These are phyloP conservation scores for Rhodotorula mucilaginosa DNA, from an alignment of 1,284 basidiomycete species.

Conservation along the genomic window DNA sequence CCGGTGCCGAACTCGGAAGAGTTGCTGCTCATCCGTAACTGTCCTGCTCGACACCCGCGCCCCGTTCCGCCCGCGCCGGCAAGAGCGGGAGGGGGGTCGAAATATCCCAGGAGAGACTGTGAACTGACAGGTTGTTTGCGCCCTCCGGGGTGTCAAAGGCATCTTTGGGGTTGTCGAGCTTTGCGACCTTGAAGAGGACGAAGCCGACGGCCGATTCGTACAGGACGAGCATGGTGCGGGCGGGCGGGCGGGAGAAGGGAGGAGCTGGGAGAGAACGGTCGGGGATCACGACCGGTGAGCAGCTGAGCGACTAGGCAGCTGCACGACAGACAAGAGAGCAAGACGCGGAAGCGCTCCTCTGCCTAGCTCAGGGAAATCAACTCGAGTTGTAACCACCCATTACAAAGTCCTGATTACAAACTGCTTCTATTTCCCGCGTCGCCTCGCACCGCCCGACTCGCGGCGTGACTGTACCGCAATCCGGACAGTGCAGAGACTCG, in stretches of 20 bases:
- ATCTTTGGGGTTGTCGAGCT: conserved; percentile 73
- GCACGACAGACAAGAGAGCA: background rate
- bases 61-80: background rate
- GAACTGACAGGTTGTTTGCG: conserved; percentile 73
- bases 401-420: no score
- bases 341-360: background rate
- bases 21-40: no score
- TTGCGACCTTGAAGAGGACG: conserved; percentile 95
- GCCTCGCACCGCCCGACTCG: no score
- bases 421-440: no score
- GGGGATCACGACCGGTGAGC: background rate
- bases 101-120: background rate
- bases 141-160: conserved; percentile 88
- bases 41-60: background rate
- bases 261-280: no score
- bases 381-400: no score
- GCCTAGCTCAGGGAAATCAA: no score
- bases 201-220: conserved; percentile 74
- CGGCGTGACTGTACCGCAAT: no score
- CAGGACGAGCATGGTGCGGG: conserved; percentile 52
- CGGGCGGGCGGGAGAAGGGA: background rate
- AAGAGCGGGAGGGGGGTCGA: no score
- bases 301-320: background rate
- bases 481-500: no score
- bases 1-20: no score